These are phyloP conservation scores for Flaveria bidentis DNA, from an alignment of 129 eudicot species.

Conservation along the genomic window DNA sequence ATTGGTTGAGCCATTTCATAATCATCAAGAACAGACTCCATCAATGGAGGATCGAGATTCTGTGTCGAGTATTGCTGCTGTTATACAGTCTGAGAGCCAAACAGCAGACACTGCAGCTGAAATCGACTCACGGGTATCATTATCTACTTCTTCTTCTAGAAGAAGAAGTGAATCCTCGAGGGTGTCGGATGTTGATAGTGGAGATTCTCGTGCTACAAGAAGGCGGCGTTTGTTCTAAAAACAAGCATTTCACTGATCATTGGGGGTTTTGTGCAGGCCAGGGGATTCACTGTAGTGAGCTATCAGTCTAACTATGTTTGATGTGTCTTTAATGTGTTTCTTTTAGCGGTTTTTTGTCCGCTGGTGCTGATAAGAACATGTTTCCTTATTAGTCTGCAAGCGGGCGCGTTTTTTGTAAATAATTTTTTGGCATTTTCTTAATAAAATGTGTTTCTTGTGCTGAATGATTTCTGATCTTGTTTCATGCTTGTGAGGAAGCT, in stretches of 20 bases:
- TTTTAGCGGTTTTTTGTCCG: neutral
- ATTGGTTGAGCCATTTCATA: slow-evolving; percentile 43
- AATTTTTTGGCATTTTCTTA: slow-evolving; percentile 23
- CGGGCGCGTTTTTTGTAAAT: slow-evolving; percentile 23
- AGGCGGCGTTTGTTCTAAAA: slow-evolving; percentile 72
- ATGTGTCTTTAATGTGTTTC: slow-evolving; percentile 7
- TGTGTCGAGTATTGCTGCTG: slow-evolving; percentile 90
- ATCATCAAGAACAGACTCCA: slow-evolving; percentile 48
- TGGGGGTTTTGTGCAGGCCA: neutral
- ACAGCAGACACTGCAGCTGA: slow-evolving; percentile 80
- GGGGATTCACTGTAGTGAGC: neutral
- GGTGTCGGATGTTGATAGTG: slow-evolving; percentile 83
- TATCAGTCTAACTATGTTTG: slow-evolving; percentile 12
- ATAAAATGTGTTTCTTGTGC: slow-evolving; percentile 22
- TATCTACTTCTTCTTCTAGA: slow-evolving; percentile 81
- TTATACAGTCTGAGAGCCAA: slow-evolving; percentile 81
- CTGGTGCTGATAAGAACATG: slow-evolving; percentile 6
- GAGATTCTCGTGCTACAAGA: slow-evolving; percentile 77
- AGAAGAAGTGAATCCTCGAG: slow-evolving; percentile 66
- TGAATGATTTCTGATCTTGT: slow-evolving; percentile 28
- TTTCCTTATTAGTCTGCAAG: neutral
- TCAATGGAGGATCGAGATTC: slow-evolving; percentile 82
- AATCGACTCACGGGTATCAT: slow-evolving; percentile 68
- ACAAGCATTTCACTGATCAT: neutral
- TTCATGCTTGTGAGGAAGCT: slow-evolving; percentile 12